Evolutionary conservation across 108 stramenopile species (phyloP).

Genomic region (Schizochytrium sp.): DNA sequence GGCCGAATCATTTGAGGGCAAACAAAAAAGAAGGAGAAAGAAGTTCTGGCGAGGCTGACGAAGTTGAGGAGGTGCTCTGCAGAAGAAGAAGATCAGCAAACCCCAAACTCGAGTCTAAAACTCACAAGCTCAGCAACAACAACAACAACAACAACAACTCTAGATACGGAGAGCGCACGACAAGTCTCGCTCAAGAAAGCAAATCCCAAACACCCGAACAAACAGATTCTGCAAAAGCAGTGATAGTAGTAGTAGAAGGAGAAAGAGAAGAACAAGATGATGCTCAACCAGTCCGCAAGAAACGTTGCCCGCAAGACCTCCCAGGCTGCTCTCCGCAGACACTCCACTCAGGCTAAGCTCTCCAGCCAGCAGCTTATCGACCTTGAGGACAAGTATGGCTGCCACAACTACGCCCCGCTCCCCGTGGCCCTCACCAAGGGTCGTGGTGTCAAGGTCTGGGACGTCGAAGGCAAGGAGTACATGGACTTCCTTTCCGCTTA

Average conservation of each 20-base stretch:
- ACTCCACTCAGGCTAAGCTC: slow-evolving; percentile 19
- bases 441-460: slow-evolving; percentile 70
- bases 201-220: slow-evolving; percentile 5
- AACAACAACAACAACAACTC: not conserved
- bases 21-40: no score
- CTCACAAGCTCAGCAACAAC: not conserved
- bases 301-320: not conserved
- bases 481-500: slow-evolving; percentile 98
- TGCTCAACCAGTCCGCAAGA: slow-evolving; percentile 18
- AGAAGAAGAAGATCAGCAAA: not conserved
- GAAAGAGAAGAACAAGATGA: slow-evolving; percentile 13
- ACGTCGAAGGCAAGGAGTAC: slow-evolving; percentile 84
- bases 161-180: not conserved
- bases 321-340: not conserved
- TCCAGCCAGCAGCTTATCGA: slow-evolving; percentile 70
- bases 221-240: not conserved
- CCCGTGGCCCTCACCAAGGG: slow-evolving; percentile 91
- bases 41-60: no score
- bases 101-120: not conserved
- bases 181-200: not conserved
- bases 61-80: not conserved
- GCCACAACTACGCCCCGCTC: slow-evolving; percentile 96
- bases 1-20: no score
- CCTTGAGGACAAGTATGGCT: slow-evolving; percentile 87
- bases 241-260: not conserved